Conservation (phyloP, 768 basidiomycete species). For the Russula sp. region DNA sequence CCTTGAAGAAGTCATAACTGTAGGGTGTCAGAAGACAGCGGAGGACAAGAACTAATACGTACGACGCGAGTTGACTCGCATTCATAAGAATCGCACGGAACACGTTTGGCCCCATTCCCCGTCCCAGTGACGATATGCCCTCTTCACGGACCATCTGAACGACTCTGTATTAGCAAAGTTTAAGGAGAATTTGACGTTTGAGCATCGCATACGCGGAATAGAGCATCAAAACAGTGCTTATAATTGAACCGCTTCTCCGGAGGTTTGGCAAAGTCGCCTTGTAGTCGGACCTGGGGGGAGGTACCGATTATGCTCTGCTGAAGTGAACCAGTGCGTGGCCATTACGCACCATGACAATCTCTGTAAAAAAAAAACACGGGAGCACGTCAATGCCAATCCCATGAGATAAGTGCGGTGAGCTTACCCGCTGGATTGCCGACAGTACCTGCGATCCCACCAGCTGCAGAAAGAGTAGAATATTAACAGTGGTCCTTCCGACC, state of each 20-base stretch:
- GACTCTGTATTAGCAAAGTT: constrained; percentile 10
- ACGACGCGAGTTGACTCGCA: constrained; percentile 87
- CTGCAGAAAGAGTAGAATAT: constrained; percentile 30
- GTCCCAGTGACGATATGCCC: constrained; percentile 62
- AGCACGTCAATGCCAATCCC: neutral
- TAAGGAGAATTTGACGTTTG: constrained; percentile 2
- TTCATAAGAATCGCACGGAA: constrained; percentile 87
- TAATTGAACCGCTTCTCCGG: constrained; percentile 87
- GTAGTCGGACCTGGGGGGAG: constrained; percentile 56
- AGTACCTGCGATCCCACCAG: constrained; percentile 78
- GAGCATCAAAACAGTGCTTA: constrained; percentile 81
- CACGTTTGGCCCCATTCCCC: constrained; percentile 80
- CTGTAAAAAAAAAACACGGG: constrained; percentile 28
- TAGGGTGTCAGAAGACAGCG: neutral
- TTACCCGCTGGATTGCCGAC: constrained; percentile 84
- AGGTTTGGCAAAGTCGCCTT: constrained; percentile 86
- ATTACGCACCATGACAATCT: constrained; percentile 57
- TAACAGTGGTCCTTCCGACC: neutral
- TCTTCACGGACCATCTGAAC: constrained; percentile 81
- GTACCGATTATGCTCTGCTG: constrained; percentile 6
- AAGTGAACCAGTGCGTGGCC: neutral
- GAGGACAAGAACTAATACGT: constrained; percentile 27
- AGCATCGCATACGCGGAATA: constrained; percentile 59
- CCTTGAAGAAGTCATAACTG: constrained; percentile 90
- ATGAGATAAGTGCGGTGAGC: constrained; percentile 14